Percentiles rank a stretch among this genome's conserved stretches.
phyloP scores from a whole-genome alignment of 106 monocot genomes.

The Amphibolis antarctica region DNA sequence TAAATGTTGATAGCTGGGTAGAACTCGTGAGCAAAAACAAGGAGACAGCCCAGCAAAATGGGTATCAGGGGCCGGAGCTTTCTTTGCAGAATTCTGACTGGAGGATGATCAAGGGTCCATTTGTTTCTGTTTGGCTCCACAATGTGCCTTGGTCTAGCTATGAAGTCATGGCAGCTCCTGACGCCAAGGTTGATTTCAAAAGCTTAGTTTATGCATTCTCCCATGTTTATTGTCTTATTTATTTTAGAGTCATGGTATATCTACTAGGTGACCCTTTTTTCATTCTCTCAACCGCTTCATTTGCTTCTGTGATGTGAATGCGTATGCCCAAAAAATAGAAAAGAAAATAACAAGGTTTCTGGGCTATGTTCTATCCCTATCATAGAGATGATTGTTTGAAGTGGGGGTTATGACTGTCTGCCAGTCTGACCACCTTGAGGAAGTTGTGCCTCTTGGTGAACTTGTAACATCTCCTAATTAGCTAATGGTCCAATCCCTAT shows the following conservation, averaged over 20 bases:
- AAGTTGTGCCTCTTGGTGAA: too few species aligned
- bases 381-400: too few species aligned
- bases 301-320: not conserved
- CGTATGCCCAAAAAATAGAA: not conserved
- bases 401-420: too few species aligned
- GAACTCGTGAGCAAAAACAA: not conserved
- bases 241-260: not conserved
- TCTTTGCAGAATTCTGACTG: constrained; percentile 35
- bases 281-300: too few species aligned
- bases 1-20: not conserved
- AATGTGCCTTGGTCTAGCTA: constrained; percentile 65
- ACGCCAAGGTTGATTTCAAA: constrained; percentile 49
- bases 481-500: too few species aligned
- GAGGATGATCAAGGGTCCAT: constrained; percentile 63
- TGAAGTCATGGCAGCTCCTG: constrained; percentile 57
- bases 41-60: constrained; percentile 6
- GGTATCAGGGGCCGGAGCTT: constrained; percentile 47
- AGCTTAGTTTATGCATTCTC: constrained; percentile 1
- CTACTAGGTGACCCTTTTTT: not conserved
- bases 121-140: constrained; percentile 55
- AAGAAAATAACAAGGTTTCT: too few species aligned
- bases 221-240: not conserved
- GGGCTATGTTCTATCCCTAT: too few species aligned
- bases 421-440: too few species aligned
- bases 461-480: too few species aligned